phyloP scores from a whole-genome alignment of 768 basidiomycete genomes.

The Rossbeevera mucosa region DNA sequence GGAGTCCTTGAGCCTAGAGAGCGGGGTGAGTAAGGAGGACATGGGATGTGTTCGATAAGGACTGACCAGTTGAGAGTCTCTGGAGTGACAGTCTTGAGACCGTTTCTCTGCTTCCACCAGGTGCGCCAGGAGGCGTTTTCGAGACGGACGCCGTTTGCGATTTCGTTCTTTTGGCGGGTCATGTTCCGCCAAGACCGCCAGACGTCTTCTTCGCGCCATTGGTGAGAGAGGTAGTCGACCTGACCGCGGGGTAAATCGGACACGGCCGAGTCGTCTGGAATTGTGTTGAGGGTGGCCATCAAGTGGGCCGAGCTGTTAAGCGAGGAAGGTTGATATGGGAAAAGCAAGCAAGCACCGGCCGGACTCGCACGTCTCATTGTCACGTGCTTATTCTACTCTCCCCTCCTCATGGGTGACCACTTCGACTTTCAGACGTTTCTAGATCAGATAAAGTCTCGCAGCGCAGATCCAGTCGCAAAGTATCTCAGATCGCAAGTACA shows the following conservation, averaged over 20 bases:
- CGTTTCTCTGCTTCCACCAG: constrained; percentile 99
- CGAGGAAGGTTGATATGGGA: background rate
- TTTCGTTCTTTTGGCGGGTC: constrained; percentile 98
- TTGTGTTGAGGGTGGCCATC: constrained; percentile 61
- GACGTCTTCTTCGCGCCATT: constrained; percentile 97
- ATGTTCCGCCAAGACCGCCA: constrained; percentile 98
- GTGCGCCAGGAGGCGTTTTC: constrained; percentile 99
- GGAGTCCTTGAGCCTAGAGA: constrained; percentile 90
- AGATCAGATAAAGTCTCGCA: constrained; percentile 86
- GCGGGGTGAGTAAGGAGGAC: constrained; percentile 9
- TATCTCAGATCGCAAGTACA: constrained; percentile 86
- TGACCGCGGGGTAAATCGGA: constrained; percentile 85
- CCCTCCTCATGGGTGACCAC: constrained; percentile 33
- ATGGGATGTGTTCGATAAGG: background rate
- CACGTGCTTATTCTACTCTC: constrained; percentile 6
- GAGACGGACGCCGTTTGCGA: constrained; percentile 88
- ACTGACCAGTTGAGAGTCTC: constrained; percentile 97
- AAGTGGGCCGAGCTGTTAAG: too few species aligned
- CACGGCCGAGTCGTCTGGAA: constrained; percentile 74
- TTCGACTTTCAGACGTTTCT: constrained; percentile 96
- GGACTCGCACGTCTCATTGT: background rate
- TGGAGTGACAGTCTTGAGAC: constrained; percentile 89
- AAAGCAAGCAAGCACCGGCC: background rate
- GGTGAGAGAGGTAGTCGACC: constrained; percentile 97
- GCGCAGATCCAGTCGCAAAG: constrained; percentile 90